Evolutionary conservation across 2,329 filamentous ascomycete genomes (phyloP), one percentile per base, ranked within the genome.

Genomic region (Phoma sp.): DNA sequence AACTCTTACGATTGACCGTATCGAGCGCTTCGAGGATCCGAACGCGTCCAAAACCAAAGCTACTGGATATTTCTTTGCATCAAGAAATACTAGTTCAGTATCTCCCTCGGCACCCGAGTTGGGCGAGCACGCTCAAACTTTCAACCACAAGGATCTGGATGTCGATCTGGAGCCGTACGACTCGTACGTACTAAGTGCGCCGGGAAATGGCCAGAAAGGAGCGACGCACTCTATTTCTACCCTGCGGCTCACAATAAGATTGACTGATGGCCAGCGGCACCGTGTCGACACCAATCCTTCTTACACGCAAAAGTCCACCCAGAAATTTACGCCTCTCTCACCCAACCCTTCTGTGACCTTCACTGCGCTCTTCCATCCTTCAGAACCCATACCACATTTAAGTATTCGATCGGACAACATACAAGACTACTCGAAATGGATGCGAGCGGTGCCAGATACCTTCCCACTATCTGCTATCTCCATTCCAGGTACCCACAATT

Each of bases 401-500:
- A 62, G 64, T 2, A 68, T 75, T 7, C 69, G 72, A 36, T 49
- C 56, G 2, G 64, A 68, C 32, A 61, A 66, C 24, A 23, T 55
- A 1, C 37, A 35, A 11, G 52, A 83, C 36, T 79, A 98, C 57
- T 87, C 88, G 76, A 90, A 87, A 58, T 91, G 95, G 95, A 98
- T 98, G 93, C 76, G 81, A 52, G 82, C 87, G 57, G 81, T 98
- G 37, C 80, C 83, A 56, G 85, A 93, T 67, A 82, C 86, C 18
- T 88, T 86, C 46, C 86, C 91, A 1, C 80, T 98, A 4, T 89
- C 90, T 1, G 83, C 88, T 2, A 85, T 99, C 44, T 95, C 89
- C 44, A 95, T 98, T 59, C 95, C 95, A 0, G 95, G 95, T 60
- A 97, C 95, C 0, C 95, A 99, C 80, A 98, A 99, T 78, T 91